Conservation (phyloP, 2,329 filamentous ascomycete species). For the Fusarium sp. region DNA sequence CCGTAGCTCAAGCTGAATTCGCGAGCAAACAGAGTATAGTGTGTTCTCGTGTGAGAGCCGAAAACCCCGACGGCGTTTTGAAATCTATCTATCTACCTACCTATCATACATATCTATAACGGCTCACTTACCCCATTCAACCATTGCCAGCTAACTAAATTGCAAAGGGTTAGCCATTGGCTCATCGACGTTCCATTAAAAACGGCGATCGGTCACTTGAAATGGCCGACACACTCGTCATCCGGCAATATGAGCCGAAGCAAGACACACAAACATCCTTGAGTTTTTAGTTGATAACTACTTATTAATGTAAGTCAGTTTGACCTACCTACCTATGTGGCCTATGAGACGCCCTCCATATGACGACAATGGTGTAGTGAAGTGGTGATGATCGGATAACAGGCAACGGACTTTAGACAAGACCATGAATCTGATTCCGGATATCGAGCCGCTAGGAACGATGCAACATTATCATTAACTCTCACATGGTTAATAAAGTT, state of each 20-base stretch:
- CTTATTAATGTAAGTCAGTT: neutral
- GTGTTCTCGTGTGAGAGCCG: too few relatives aligned
- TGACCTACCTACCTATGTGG: conserved; percentile 20
- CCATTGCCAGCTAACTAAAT: too few relatives aligned
- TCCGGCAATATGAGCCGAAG: conserved; percentile 18
- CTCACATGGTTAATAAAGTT: neutral
- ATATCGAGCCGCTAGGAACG: neutral
- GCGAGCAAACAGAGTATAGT: too few relatives aligned
- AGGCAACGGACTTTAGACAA: conserved; percentile 11
- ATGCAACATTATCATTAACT: conserved; percentile 15
- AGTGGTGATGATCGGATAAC: conserved; percentile 4
- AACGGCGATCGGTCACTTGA: neutral
- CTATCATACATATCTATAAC: too few relatives aligned
- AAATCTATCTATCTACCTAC: too few relatives aligned
- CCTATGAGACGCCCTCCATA: conserved; percentile 2
- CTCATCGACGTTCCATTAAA: neutral
- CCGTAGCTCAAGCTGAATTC: too few relatives aligned
- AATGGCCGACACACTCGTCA: neutral
- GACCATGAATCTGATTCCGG: conserved; percentile 18
- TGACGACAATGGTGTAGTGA: conserved; percentile 23
- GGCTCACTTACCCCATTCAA: too few relatives aligned
- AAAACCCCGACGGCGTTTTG: too few relatives aligned
- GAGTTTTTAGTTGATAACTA: conserved; percentile 1
- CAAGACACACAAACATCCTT: conserved; percentile 11
- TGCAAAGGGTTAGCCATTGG: too few relatives aligned